phyloP scores from a whole-genome alignment of 306 rosid species.

The Delonix regia region DNA sequence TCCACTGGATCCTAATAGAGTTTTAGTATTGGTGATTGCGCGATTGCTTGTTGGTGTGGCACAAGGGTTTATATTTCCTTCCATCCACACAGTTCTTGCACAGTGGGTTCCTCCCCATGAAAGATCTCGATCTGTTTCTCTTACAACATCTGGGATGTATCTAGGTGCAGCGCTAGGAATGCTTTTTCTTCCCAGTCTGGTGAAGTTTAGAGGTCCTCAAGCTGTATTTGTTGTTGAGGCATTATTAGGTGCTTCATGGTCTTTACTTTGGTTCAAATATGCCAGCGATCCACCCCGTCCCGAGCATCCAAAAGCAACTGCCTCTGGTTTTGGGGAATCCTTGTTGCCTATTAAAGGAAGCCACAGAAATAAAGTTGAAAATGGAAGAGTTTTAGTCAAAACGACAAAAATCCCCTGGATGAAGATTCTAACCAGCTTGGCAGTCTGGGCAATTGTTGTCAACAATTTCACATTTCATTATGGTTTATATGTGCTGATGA shows the following conservation, averaged over 20 bases:
- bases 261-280: conserved; percentile 78
- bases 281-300: conserved; percentile 75
- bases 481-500: conserved; percentile 92
- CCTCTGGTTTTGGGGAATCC: conserved; percentile 80
- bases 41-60: conserved; percentile 94
- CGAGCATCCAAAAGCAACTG: conserved; percentile 80
- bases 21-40: conserved; percentile 63
- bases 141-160: conserved; percentile 94
- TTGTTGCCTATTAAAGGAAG: conserved; percentile 61
- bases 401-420: conserved; percentile 77
- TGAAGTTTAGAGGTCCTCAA: conserved; percentile 82
- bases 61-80: conserved; percentile 94
- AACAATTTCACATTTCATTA: conserved; percentile 97
- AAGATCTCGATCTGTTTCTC: conserved; percentile 93
- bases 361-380: conserved; percentile 60
- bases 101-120: conserved; percentile 99
- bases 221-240: conserved; percentile 87
- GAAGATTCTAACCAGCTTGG: conserved; percentile 71
- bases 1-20: conserved; percentile 74
- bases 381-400: conserved; percentile 41
- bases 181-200: conserved; percentile 83
- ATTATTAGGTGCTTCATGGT: conserved; percentile 78
- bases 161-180: conserved; percentile 90
- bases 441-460: conserved; percentile 97
- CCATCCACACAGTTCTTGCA: conserved; percentile 93